Base-by-base conservation (phyloP, 768 basidiomycete species). In the Coprinopsis strossmayeri region DNA sequence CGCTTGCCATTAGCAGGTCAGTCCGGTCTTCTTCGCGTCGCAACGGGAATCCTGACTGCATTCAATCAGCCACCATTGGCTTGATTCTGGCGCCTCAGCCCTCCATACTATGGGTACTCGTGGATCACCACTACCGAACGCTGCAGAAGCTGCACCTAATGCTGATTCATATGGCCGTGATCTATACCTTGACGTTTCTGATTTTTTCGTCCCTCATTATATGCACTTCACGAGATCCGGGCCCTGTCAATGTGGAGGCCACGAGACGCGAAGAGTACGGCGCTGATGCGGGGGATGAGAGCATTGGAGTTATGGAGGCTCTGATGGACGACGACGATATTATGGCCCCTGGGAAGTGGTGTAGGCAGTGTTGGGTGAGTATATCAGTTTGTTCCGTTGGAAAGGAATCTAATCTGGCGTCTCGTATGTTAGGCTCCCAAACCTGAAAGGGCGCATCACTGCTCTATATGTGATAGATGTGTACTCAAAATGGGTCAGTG, bases 381-480 rank as follows among this genome's bases (percentile, higher is more conserved):
- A 5, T 10, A 11, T 38, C 35, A 5, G 10, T 38, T 9, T 38
- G 35, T 10, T 38, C 11, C 35, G 18, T 5, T 5, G 9, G 9
- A 17, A 10, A 38, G 9, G 35, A 17, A 11, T 18, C 45, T 50
- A 39, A 46, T 46, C 12, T 9, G 25, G 13, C n/a, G n/a, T n/a
- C n/a, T n/a, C n/a, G 17, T 18, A 3, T 42, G 11, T 5, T 50
- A 76, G 76, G 78, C 72, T 37, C 82, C 85, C 0, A 89, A 86
- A 65, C 86, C 88, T 3, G 87, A 90, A 56, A 72, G 90, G 41
- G 65, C 87, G 1, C 89, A 91, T 58, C 89, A 92, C 58, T 92
- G 87, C 58, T 75, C 72, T 12, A 60, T 75, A 26, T 92, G 89
- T 60, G 78, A 80, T 30, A 75, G 87, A 30, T 91, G 90, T 59